A percentile compares a stretch with the other conserved stretches of the same genome.
Evolutionary conservation across 2,329 filamentous ascomycete genomes (phyloP).

Genomic region (Chaetomiaceae sp.): DNA sequence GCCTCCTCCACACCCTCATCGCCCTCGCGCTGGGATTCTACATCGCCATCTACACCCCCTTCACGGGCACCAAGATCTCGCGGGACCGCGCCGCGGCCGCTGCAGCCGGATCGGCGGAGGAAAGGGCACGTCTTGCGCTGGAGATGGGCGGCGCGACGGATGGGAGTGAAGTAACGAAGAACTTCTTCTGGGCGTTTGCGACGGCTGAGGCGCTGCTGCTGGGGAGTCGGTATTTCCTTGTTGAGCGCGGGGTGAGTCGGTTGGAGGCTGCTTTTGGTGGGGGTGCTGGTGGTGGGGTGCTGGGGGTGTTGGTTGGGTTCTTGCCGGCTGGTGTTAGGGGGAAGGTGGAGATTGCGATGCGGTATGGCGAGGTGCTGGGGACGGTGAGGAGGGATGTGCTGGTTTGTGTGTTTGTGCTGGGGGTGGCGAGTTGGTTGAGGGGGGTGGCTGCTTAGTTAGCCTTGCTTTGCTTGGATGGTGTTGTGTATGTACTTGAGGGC

Average conservation of each 20-base stretch:
- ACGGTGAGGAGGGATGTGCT: slow-evolving; percentile 71
- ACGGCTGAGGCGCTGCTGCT: slow-evolving; percentile 71
- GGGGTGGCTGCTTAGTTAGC: not conserved
- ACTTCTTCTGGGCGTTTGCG: slow-evolving; percentile 76
- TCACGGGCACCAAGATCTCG: slow-evolving; percentile 61
- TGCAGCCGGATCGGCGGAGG: slow-evolving; percentile 6
- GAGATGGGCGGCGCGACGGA: too few species aligned
- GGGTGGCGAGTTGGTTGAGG: slow-evolving; percentile 48
- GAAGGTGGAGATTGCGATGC: slow-evolving; percentile 56
- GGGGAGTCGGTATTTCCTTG: slow-evolving; percentile 60
- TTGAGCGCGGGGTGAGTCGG: slow-evolving; percentile 52
- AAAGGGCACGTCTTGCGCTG: not conserved
- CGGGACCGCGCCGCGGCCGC: slow-evolving; percentile 37
- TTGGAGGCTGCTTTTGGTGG: not conserved
- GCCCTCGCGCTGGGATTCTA: slow-evolving; percentile 67
- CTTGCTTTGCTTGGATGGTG: not conserved
- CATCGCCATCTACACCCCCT: slow-evolving; percentile 63
- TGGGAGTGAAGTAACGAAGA: slow-evolving; percentile 33
- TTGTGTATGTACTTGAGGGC: too few species aligned
- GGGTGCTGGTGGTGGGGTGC: slow-evolving; percentile 50
- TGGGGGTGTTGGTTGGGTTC: slow-evolving; percentile 61
- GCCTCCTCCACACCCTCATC: slow-evolving; percentile 68
- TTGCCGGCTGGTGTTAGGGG: slow-evolving; percentile 61
- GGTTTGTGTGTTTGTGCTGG: slow-evolving; percentile 71
- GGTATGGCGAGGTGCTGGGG: slow-evolving; percentile 67